Conservation (phyloP, 768 basidiomycete species). For the Solioccasus polychromus region DNA sequence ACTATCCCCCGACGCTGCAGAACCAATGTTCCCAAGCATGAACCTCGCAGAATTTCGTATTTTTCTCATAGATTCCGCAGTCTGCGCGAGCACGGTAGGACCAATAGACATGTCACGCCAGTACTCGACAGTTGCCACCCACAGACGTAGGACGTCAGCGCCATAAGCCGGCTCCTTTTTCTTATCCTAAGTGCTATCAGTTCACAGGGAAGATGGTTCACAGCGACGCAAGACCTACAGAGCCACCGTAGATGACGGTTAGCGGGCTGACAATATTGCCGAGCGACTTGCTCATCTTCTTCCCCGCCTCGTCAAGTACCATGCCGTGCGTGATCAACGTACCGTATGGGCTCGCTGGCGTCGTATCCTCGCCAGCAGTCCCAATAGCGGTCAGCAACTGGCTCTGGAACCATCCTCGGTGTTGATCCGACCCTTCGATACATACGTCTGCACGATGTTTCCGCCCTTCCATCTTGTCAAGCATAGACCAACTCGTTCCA, state of each 20-base stretch:
- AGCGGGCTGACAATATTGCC: conserved; percentile 90
- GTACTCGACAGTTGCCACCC: conserved; percentile 91
- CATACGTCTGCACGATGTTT: conserved; percentile 75
- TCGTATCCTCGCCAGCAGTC: conserved; percentile 12
- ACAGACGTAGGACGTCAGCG: conserved; percentile 81
- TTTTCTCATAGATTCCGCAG: conserved; percentile 74
- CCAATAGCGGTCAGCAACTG: conserved; percentile 81
- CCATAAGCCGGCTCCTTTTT: conserved; percentile 80
- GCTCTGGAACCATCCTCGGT: conserved; percentile 99
- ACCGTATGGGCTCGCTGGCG: conserved; percentile 56
- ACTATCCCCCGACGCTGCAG: conserved; percentile 11
- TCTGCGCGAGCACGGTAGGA: conserved; percentile 68
- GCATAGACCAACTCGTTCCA: conserved; percentile 89
- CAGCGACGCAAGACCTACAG: conserved; percentile 42
- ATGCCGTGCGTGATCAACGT: conserved; percentile 94
- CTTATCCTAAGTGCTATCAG: conserved; percentile 44
- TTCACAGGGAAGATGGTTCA: neutral
- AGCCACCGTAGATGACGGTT: conserved; percentile 73
- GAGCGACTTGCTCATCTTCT: conserved; percentile 96
- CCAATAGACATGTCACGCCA: conserved; percentile 88
- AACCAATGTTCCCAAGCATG: conserved; percentile 73
- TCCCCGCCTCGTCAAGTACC: conserved; percentile 85
- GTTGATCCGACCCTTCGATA: conserved; percentile 95
- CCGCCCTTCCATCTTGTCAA: conserved; percentile 41
- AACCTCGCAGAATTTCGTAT: conserved; percentile 86